These are phyloP conservation scores for Aspergillus cristatus DNA, from an alignment of 495 filamentous ascomycete genomes.

Conservation along the genomic window DNA sequence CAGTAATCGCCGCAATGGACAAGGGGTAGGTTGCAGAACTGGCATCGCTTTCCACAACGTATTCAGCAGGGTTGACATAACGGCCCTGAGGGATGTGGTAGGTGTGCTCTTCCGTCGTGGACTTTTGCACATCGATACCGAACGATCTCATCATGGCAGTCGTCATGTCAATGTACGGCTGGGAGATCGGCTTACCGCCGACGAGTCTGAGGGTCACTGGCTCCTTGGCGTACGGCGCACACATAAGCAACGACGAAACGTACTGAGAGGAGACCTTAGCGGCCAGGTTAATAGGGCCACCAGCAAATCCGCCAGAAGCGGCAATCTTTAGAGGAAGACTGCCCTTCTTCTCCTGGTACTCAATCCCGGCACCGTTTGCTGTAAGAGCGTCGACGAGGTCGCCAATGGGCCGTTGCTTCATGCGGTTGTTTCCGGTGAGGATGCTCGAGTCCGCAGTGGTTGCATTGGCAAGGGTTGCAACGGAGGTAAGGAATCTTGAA, in stretches of 20 bases:
- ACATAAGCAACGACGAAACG: conserved; percentile 94
- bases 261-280: conserved; percentile 97
- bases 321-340: conserved; percentile 78
- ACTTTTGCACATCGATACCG: conserved; percentile 69
- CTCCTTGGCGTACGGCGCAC: conserved; percentile 89
- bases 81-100: conserved; percentile 86
- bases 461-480: conserved; percentile 72
- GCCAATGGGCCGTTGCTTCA: conserved; percentile 93
- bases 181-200: conserved; percentile 91
- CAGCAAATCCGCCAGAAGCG: conserved; percentile 78
- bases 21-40: conserved; percentile 97
- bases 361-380: conserved; percentile 70
- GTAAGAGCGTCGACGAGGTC: conserved; percentile 87
- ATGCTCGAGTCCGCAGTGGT: conserved; percentile 56
- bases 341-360: conserved; percentile 68
- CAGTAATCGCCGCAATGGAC: conserved; percentile 88
- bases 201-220: conserved; percentile 84
- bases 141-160: conserved; percentile 95
- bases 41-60: conserved; percentile 92
- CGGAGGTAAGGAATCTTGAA: conserved; percentile 88
- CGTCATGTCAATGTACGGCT: conserved; percentile 98
- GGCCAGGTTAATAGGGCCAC: conserved; percentile 82
- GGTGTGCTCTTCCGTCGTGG: conserved; percentile 68
- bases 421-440: conserved; percentile 87
- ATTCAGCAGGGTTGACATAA: conserved; percentile 79